These are phyloP conservation scores for Adansonia madagascariensis DNA, from an alignment of 441 rosid genomes.

Conservation along the genomic window DNA sequence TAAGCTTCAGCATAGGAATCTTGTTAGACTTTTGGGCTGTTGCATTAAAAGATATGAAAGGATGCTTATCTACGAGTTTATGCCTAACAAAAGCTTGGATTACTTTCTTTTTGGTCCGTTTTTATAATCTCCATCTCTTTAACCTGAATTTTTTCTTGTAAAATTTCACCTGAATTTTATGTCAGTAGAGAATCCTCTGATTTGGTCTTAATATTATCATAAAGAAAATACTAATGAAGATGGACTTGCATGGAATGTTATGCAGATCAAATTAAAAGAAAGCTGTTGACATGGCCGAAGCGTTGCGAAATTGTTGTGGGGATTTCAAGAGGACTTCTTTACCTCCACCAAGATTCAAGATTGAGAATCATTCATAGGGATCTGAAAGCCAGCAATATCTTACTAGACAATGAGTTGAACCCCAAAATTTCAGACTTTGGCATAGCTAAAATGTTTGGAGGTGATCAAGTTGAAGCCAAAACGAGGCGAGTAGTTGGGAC, in stretches of 20 bases:
- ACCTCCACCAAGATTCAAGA: not conserved
- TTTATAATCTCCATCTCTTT: not conserved
- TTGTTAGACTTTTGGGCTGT: too few relatives aligned
- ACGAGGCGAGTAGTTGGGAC: not conserved
- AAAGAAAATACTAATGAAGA: not conserved
- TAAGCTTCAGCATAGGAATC: not conserved
- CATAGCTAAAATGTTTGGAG: not conserved
- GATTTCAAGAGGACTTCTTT: conserved; percentile 13
- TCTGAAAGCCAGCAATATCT: too few relatives aligned
- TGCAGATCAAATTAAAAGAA: not conserved
- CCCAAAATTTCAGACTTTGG: not conserved
- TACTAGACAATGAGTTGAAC: too few relatives aligned
- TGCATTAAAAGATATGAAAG: too few relatives aligned
- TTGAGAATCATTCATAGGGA: too few relatives aligned
- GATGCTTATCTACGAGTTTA: too few relatives aligned
- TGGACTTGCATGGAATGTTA: not conserved
- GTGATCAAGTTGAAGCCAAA: not conserved
- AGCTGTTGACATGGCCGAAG: not conserved
- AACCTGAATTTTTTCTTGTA: not conserved
- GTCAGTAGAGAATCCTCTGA: too few relatives aligned
- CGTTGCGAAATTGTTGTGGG: not conserved
- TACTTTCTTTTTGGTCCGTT: not conserved
- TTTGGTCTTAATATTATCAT: too few relatives aligned
- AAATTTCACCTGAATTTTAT: not conserved
- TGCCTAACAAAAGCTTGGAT: too few relatives aligned